These are phyloP conservation scores for Aspergillus viridinutans DNA, from an alignment of 2,329 filamentous ascomycete genomes.

Conservation along the genomic window DNA sequence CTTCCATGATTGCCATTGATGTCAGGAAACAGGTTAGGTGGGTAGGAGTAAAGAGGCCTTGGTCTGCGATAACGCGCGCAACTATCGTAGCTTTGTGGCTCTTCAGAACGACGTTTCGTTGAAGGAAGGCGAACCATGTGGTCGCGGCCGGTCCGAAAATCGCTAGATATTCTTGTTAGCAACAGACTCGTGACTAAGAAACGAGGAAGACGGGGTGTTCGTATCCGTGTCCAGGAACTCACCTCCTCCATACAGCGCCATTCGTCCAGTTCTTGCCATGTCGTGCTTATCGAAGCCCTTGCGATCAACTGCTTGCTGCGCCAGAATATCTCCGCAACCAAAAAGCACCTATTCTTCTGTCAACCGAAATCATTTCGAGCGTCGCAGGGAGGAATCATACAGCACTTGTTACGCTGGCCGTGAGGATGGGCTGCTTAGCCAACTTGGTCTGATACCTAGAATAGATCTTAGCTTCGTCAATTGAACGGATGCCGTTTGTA, in stretches of 20 bases:
- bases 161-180: constrained; percentile 33
- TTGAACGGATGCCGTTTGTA: not conserved
- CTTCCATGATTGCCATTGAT: constrained; percentile 80
- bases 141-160: constrained; percentile 86
- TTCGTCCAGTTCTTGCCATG: constrained; percentile 44
- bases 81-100: constrained; percentile 65
- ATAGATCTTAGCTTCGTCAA: constrained; percentile 14
- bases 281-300: constrained; percentile 74
- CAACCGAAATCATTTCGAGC: not conserved
- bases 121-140: constrained; percentile 79
- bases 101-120: constrained; percentile 63
- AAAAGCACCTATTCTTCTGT: constrained; percentile 64
- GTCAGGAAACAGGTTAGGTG: constrained; percentile 78
- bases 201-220: not conserved
- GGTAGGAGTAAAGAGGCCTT: constrained; percentile 76
- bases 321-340: constrained; percentile 82
- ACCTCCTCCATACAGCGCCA: constrained; percentile 50
- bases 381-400: constrained; percentile 33
- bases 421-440: constrained; percentile 76
- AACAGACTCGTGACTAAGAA: not conserved
- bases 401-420: constrained; percentile 83
- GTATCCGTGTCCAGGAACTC: constrained; percentile 10
- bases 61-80: constrained; percentile 75
- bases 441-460: constrained; percentile 80
- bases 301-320: constrained; percentile 86